Evolutionary conservation across 1,139 yeast genomes (phyloP).

Genomic region (Diutina ranongensis): DNA sequence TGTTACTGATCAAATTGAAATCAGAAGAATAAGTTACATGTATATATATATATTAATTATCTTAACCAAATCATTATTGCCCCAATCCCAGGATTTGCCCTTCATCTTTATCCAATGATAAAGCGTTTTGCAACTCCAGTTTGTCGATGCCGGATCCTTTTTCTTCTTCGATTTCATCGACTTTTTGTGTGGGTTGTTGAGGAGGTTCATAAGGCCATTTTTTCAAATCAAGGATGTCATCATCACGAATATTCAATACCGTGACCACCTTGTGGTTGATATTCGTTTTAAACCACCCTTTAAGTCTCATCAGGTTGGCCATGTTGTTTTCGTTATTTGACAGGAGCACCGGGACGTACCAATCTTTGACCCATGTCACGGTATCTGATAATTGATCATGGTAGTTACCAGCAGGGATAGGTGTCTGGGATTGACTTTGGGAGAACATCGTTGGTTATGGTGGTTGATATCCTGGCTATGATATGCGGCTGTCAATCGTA

Average conservation of each 20-base stretch:
- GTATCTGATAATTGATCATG: conserved; percentile 14
- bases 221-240: conserved; percentile 21
- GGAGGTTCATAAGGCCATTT: conserved; percentile 19
- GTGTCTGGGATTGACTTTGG: conserved; percentile 5
- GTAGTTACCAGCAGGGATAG: conserved; percentile 5
- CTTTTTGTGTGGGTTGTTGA: conserved; percentile 8
- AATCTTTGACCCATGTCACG: conserved; percentile 31
- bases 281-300: conserved; percentile 30
- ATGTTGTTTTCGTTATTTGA: conserved; percentile 12
- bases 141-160: conserved; percentile 7
- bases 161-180: conserved; percentile 6
- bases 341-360: conserved; percentile 22
- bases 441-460: too few species aligned
- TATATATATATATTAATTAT: not conserved
- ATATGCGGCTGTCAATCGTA: not conserved
- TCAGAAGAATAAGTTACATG: not conserved
- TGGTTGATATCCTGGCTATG: not conserved
- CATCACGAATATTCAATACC: conserved; percentile 11
- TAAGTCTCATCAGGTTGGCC: conserved; percentile 16
- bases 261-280: conserved; percentile 12
- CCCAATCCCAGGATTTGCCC: conserved; percentile 12
- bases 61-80: too few species aligned
- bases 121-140: conserved; percentile 12
- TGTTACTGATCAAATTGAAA: not conserved
- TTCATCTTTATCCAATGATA: conserved; percentile 12